A percentile compares a stretch with the other conserved stretches of the same genome.
These are phyloP conservation scores for Pugionium dolabratum DNA, from an alignment of 345 rosid genomes.

Conservation along the genomic window DNA sequence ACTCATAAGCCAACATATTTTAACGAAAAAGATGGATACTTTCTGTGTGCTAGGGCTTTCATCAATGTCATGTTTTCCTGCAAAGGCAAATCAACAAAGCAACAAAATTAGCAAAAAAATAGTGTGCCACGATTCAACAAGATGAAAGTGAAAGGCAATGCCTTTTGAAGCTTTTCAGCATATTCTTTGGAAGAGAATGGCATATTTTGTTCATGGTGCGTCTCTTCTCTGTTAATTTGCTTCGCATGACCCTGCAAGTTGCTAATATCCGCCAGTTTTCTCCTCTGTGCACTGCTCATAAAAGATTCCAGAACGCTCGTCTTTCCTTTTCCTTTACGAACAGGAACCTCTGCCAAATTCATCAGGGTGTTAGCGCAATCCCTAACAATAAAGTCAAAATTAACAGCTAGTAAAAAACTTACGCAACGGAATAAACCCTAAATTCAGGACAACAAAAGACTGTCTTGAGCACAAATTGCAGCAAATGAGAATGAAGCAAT, in stretches of 20 bases:
- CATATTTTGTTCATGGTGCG: conserved; percentile 30
- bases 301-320: conserved; percentile 36
- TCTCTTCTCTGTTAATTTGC: conserved; percentile 34
- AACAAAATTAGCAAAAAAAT: conserved; percentile 8
- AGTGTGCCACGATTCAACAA: neutral
- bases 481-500: neutral
- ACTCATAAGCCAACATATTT: conserved; percentile 22
- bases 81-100: conserved; percentile 28
- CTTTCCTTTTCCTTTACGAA: conserved; percentile 35
- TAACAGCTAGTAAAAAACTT: conserved; percentile 1
- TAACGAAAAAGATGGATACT: conserved; percentile 45
- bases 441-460: neutral
- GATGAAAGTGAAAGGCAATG: conserved; percentile 19
- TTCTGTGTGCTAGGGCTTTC: conserved; percentile 54
- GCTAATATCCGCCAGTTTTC: conserved; percentile 55
- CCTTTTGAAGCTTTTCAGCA: conserved; percentile 55
- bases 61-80: conserved; percentile 61
- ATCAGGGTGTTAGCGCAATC: neutral
- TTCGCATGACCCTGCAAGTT: conserved; percentile 47
- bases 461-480: neutral
- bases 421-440: conserved; percentile 18
- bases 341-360: conserved; percentile 14
- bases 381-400: neutral
- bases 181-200: conserved; percentile 41
- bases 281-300: conserved; percentile 45